Evolutionary conservation across 495 filamentous ascomycete species (phyloP).

Genomic region (Parathielavia hyrcaniae): DNA sequence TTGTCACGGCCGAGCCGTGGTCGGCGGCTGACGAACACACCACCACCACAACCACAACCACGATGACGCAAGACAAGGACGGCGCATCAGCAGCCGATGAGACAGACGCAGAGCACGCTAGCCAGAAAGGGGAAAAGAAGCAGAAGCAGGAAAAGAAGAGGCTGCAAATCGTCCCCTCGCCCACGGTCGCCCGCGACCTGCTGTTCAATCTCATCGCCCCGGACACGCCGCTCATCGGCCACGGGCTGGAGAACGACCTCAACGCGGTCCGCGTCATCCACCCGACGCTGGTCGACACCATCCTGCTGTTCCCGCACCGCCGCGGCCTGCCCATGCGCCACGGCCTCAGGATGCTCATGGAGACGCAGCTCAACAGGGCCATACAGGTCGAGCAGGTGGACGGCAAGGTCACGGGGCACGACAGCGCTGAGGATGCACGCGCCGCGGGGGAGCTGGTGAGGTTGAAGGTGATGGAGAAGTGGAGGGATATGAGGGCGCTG

Average conservation of each 20-base stretch:
- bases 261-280: constrained; percentile 79
- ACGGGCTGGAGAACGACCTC: constrained; percentile 92
- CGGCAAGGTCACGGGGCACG: constrained; percentile 55
- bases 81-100: not conserved
- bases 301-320: constrained; percentile 72
- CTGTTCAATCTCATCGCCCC: constrained; percentile 66
- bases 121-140: no score
- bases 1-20: constrained; percentile 60
- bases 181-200: constrained; percentile 61
- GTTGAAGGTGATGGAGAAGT: constrained; percentile 56
- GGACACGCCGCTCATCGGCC: constrained; percentile 76
- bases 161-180: constrained; percentile 65
- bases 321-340: constrained; percentile 68
- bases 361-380: constrained; percentile 56
- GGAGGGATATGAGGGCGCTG: constrained; percentile 53
- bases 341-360: constrained; percentile 63
- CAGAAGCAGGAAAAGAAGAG: constrained; percentile 16
- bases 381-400: constrained; percentile 64
- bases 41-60: not conserved
- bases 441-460: constrained; percentile 82
- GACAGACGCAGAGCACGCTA: no score
- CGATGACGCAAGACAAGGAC: not conserved
- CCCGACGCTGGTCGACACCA: constrained; percentile 76
- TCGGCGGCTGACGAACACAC: no score
- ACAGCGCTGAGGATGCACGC: constrained; percentile 80